Percentiles rank a stretch among this genome's conserved stretches.
Evolutionary conservation across 2,329 filamentous ascomycete genomes (phyloP).

Genomic region (Pyrenochaeta sp.): DNA sequence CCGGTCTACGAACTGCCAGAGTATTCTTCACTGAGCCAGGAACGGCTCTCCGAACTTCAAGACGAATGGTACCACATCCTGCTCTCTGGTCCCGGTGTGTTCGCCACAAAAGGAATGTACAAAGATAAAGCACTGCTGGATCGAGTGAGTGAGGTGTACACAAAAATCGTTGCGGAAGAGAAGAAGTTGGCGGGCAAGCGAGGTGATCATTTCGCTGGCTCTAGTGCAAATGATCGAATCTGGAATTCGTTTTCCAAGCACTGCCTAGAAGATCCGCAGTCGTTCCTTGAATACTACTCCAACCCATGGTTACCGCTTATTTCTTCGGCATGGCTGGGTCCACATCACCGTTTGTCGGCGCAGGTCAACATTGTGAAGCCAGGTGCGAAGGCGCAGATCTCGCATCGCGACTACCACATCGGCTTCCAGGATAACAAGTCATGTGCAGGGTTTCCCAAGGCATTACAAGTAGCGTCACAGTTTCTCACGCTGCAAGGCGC

Average conservation of each 20-base stretch:
- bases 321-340: constrained; percentile 66
- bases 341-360: constrained; percentile 66
- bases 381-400: constrained; percentile 64
- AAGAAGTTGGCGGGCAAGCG: constrained; percentile 57
- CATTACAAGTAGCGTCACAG: constrained; percentile 63
- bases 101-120: constrained; percentile 58
- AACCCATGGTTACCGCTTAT: constrained; percentile 66
- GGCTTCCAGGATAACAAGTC: constrained; percentile 65
- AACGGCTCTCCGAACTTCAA: constrained; percentile 56
- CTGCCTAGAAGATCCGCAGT: constrained; percentile 59
- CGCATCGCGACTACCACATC: constrained; percentile 71
- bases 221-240: constrained; percentile 67
- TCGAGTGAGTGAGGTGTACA: constrained; percentile 31
- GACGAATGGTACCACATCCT: constrained; percentile 70
- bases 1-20: constrained; percentile 63
- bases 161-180: constrained; percentile 53
- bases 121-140: constrained; percentile 45
- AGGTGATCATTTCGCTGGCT: constrained; percentile 69
- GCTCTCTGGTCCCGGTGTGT: constrained; percentile 65
- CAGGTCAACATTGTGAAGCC: constrained; percentile 71
- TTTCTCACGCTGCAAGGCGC: constrained; percentile 70
- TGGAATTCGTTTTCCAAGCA: constrained; percentile 74
- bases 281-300: constrained; percentile 66
- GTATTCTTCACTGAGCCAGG: constrained; percentile 44
- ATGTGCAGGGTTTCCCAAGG: constrained; percentile 58